Evolutionary conservation across 164 flowering plant genomes (phyloP).

Genomic region (Chimonanthus salicifolius): DNA sequence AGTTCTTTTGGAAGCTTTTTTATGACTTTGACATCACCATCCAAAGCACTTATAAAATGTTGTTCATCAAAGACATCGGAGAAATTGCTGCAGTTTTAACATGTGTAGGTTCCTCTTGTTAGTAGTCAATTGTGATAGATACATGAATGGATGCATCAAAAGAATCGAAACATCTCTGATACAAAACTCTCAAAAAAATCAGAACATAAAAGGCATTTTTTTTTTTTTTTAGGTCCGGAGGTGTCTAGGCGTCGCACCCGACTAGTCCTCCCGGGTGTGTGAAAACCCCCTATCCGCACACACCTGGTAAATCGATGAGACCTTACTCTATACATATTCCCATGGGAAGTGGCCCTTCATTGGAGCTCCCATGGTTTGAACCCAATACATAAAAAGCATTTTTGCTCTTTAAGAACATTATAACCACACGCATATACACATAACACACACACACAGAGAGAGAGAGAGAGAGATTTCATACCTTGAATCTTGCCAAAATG

Average conservation of each 20-base stretch:
- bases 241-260: too few species aligned
- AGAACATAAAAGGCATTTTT: background rate
- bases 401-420: too few species aligned
- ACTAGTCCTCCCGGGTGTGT: too few species aligned
- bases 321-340: background rate
- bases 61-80: conserved; percentile 93
- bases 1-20: conserved; percentile 78
- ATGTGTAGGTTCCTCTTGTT: background rate
- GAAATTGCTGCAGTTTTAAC: conserved; percentile 68
- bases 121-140: background rate
- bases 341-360: background rate
- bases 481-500: conserved; percentile 97
- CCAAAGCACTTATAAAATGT: conserved; percentile 64
- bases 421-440: background rate
- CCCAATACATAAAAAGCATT: background rate
- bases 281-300: too few species aligned
- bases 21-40: conserved; percentile 66
- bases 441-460: too few species aligned
- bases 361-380: background rate
- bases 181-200: too few species aligned
- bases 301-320: too few species aligned
- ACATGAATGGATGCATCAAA: background rate
- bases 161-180: background rate
- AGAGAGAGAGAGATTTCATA: conserved; percentile 14
- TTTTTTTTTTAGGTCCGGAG: too few species aligned